Evolutionary conservation across 768 basidiomycete genomes (phyloP).

Genomic region (Podaxis sp.): DNA sequence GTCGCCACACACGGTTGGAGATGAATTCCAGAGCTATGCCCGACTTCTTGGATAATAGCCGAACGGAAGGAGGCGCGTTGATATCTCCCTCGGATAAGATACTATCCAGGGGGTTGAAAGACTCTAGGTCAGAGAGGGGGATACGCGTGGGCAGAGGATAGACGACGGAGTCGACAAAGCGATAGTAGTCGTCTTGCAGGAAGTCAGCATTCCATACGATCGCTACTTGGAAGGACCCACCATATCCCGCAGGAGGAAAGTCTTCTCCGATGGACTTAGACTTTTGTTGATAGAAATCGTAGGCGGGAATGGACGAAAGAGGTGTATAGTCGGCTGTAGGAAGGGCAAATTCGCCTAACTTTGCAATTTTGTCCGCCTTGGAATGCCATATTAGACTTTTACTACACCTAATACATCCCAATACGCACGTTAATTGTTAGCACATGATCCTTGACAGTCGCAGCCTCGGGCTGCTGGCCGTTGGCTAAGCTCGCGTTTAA

Average conservation of each 20-base stretch:
- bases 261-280: constrained; percentile 54
- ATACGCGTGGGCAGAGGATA: constrained; percentile 49
- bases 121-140: constrained; percentile 38
- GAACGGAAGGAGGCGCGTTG: constrained; percentile 44
- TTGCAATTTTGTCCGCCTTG: constrained; percentile 56
- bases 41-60: constrained; percentile 54
- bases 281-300: constrained; percentile 37
- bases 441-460: constrained; percentile 51
- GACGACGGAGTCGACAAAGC: constrained; percentile 41
- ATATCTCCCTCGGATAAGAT: constrained; percentile 35
- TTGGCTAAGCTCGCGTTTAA: constrained; percentile 64
- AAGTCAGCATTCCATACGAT: constrained; percentile 7
- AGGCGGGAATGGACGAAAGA: constrained; percentile 45
- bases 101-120: constrained; percentile 48
- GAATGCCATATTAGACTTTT: constrained; percentile 1
- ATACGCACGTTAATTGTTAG: constrained; percentile 40
- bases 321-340: constrained; percentile 52
- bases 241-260: constrained; percentile 62
- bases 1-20: constrained; percentile 60
- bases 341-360: constrained; percentile 48
- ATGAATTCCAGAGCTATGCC: constrained; percentile 63
- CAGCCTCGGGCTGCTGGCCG: constrained; percentile 31
- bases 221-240: constrained; percentile 29
- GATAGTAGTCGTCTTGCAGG: constrained; percentile 62
- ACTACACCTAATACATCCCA: not conserved